Conservation (phyloP, 2,329 filamentous ascomycete genomes). For the Diplodia scrobiculata region DNA sequence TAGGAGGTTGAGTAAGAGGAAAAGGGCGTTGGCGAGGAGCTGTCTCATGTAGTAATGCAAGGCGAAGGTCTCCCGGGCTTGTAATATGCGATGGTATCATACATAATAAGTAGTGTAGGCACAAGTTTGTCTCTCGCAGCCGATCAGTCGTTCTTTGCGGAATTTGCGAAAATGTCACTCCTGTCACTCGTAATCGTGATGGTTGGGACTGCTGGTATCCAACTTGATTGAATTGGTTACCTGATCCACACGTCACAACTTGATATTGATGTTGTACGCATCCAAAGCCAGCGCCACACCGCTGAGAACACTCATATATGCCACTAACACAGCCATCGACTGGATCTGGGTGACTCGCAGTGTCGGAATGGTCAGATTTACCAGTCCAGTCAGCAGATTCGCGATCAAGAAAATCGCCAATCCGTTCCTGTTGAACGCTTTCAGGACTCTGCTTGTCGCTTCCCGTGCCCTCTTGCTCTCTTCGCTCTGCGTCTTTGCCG, state of each 20-base stretch:
- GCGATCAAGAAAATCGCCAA: slow-evolving; percentile 81
- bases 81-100: not conserved
- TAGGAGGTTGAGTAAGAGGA: not conserved
- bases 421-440: slow-evolving; percentile 86
- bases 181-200: not conserved
- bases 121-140: too few species aligned
- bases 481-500: slow-evolving; percentile 53
- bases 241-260: slow-evolving; percentile 53
- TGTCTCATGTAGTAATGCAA: not conserved
- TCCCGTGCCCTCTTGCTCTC: slow-evolving; percentile 66
- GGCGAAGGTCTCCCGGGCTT: not conserved
- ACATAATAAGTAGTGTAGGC: not conserved
- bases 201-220: not conserved
- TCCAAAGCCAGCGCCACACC: slow-evolving; percentile 69
- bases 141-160: too few species aligned
- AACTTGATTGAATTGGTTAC: not conserved
- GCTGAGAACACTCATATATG: slow-evolving; percentile 70
- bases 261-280: slow-evolving; percentile 67
- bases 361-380: slow-evolving; percentile 86
- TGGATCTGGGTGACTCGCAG: slow-evolving; percentile 65
- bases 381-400: slow-evolving; percentile 83
- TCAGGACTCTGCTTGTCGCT: slow-evolving; percentile 78
- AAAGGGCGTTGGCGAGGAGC: not conserved
- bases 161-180: too few species aligned
- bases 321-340: slow-evolving; percentile 74